A percentile compares a stretch with the other conserved stretches of the same genome.
phyloP scores from a whole-genome alignment of 345 rosid species.

The Clausena lansium region DNA sequence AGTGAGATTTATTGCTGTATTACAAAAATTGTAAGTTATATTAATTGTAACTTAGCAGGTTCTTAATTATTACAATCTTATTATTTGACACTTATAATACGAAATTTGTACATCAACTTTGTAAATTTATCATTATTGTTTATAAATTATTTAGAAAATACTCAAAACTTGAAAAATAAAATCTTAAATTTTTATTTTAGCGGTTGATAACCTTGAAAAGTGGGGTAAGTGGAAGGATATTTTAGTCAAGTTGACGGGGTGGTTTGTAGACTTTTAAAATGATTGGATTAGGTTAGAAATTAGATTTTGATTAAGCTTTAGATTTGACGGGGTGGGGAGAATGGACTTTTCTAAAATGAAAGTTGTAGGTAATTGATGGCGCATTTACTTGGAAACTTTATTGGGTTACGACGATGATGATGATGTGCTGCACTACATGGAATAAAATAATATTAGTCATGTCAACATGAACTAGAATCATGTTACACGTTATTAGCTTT shows the following conservation, averaged over 20 bases:
- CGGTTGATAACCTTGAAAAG: neutral
- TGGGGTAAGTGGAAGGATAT: neutral
- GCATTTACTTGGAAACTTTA: slow-evolving; percentile 11
- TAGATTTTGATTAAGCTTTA: neutral
- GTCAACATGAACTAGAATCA: neutral
- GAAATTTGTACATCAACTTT: too few species aligned
- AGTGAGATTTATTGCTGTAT: too few species aligned
- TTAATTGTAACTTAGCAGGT: too few species aligned
- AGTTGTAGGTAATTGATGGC: slow-evolving; percentile 14
- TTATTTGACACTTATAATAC: too few species aligned
- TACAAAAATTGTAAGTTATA: too few species aligned
- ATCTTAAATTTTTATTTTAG: too few species aligned
- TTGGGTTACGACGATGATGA: neutral
- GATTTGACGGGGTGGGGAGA: slow-evolving; percentile 7
- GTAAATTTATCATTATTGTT: too few species aligned
- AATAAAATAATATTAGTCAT: neutral
- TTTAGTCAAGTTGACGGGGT: neutral
- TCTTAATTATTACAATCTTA: too few species aligned
- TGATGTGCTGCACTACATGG: neutral
- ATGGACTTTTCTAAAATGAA: neutral
- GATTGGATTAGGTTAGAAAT: neutral
- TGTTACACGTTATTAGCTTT: neutral
- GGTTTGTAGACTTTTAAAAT: neutral
- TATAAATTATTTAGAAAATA: too few species aligned
- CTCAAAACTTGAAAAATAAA: too few species aligned